Conservation (phyloP, 2,329 filamentous ascomycete species). For the Emergomyces pasteurianus region DNA sequence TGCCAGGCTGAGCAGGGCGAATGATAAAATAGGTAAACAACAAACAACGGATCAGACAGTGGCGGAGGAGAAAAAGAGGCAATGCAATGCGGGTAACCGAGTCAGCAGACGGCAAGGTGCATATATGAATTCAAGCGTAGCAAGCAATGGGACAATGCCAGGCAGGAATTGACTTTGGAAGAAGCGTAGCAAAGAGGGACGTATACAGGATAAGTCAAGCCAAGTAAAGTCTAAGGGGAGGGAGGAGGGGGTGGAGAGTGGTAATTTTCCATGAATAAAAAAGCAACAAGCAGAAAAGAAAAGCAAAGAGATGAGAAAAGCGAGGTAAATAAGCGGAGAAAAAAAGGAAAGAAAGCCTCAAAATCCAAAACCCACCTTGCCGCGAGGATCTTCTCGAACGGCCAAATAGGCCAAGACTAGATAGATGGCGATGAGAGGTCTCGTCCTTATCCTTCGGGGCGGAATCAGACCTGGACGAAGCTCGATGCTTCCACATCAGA, state of each 20-base stretch:
- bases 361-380: constrained; percentile 15
- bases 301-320: background rate
- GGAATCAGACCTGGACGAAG: constrained; percentile 29
- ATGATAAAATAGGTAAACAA: background rate
- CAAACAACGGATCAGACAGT: background rate
- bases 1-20: background rate
- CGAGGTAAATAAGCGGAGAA: background rate
- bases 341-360: background rate
- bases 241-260: background rate
- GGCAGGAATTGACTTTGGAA: background rate
- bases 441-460: constrained; percentile 27
- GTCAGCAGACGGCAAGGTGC: background rate
- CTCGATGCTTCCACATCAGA: constrained; percentile 32
- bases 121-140: background rate
- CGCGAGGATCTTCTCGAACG: constrained; percentile 25
- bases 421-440: constrained; percentile 19
- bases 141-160: background rate
- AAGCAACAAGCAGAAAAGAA: background rate
- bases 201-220: background rate
- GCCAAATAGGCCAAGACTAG: constrained; percentile 25
- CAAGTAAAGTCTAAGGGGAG: background rate
- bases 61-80: background rate
- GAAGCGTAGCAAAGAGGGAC: background rate
- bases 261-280: background rate
- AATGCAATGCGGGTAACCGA: background rate